Evolutionary conservation across 495 filamentous ascomycete genomes (phyloP).

Genomic region (Schizothecium vesticola): DNA sequence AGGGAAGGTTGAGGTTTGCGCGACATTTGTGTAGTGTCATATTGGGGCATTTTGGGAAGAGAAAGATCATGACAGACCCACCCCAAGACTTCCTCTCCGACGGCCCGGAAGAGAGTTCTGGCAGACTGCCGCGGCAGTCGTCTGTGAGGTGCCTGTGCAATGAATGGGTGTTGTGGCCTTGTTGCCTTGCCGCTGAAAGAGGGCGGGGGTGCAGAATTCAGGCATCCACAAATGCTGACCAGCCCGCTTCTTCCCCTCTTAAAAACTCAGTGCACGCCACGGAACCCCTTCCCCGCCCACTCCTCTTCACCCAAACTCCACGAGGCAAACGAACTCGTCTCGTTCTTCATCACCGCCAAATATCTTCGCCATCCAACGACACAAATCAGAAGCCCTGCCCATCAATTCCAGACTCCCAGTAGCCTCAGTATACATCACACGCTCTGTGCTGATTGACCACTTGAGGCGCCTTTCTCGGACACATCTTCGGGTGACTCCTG

Average conservation of each 20-base stretch:
- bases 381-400: not conserved
- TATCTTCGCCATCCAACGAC: not conserved
- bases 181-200: too few species aligned
- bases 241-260: not conserved
- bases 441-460: not conserved
- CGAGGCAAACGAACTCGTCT: not conserved
- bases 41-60: too few species aligned
- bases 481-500: not conserved
- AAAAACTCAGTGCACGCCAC: constrained; percentile 1
- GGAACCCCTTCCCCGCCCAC: not conserved
- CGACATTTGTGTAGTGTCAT: not conserved
- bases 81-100: not conserved
- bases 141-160: not conserved
- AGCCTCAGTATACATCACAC: constrained; percentile 9
- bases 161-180: not conserved
- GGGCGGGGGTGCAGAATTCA: not conserved
- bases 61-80: not conserved
- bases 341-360: not conserved
- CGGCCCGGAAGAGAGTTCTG: not conserved
- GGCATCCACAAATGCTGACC: not conserved
- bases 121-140: not conserved
- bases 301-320: not conserved
- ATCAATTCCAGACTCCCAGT: constrained; percentile 17
- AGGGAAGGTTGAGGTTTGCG: not conserved
- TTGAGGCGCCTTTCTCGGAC: not conserved